Evolutionary conservation across 257 asterid genomes (phyloP).

Genomic region (Echites panduratus): DNA sequence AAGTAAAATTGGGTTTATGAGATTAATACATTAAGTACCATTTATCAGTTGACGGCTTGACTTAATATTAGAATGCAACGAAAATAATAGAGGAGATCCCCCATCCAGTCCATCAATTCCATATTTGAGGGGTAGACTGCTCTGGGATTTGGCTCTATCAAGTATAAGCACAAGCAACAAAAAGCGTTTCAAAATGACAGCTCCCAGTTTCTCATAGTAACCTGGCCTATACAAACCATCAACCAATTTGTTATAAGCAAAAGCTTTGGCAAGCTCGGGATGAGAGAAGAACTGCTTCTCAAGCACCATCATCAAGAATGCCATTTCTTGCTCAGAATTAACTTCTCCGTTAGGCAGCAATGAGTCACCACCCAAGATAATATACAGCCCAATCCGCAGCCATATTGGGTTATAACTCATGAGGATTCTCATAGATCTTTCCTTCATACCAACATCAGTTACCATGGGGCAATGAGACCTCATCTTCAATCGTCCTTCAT

Average conservation of each 20-base stretch:
- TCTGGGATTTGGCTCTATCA: conserved; percentile 75
- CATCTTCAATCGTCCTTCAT: conserved; percentile 85
- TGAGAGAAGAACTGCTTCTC: conserved; percentile 85
- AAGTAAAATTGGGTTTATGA: conserved; percentile 13
- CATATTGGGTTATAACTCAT: conserved; percentile 78
- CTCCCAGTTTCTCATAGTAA: conserved; percentile 87
- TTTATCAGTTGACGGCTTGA: conserved; percentile 76
- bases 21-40: conserved; percentile 40
- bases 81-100: conserved; percentile 84
- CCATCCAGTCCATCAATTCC: conserved; percentile 98
- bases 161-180: conserved; percentile 74
- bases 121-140: conserved; percentile 80
- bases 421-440: conserved; percentile 64
- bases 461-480: conserved; percentile 83
- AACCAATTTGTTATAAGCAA: conserved; percentile 85
- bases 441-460: conserved; percentile 93
- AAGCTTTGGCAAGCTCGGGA: conserved; percentile 64
- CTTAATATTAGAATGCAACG: conserved; percentile 51
- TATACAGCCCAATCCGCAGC: conserved; percentile 79
- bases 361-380: conserved; percentile 83
- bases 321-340: conserved; percentile 70
- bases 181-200: conserved; percentile 82
- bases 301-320: conserved; percentile 72
- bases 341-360: conserved; percentile 61
- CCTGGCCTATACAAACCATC: conserved; percentile 97